Evolutionary conservation across 2,329 filamentous ascomycete species (phyloP).

Genomic region (Verticillium longisporum): DNA sequence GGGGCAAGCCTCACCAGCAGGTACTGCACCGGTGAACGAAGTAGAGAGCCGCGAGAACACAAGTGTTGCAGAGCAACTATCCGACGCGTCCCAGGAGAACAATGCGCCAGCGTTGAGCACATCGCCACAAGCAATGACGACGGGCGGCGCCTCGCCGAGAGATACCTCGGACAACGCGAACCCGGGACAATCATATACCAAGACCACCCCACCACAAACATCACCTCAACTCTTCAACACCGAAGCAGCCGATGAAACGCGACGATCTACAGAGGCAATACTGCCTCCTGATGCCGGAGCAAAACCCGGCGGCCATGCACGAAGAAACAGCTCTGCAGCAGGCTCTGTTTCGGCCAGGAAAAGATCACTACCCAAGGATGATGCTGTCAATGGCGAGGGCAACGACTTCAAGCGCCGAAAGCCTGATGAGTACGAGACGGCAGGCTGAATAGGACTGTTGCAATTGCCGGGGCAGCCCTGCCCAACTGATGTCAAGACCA

Average conservation of each 20-base stretch:
- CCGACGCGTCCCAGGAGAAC: background rate
- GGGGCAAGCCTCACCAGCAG: background rate
- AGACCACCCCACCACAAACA: background rate
- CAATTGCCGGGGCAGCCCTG: background rate
- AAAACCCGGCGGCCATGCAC: background rate
- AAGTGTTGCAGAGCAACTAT: background rate
- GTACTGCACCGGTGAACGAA: background rate
- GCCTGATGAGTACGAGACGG: background rate
- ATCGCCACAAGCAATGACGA: background rate
- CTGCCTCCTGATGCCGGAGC: background rate
- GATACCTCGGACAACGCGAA: background rate
- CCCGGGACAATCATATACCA: background rate
- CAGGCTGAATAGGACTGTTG: background rate
- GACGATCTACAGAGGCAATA: background rate
- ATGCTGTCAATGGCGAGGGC: background rate
- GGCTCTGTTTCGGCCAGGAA: conserved; percentile 1
- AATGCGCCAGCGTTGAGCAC: background rate
- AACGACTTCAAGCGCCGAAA: background rate
- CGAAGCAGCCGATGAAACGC: background rate
- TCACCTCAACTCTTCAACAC: background rate
- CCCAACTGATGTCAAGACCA: background rate
- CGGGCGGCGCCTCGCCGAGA: background rate
- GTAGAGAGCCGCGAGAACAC: background rate
- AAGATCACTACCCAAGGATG: background rate
- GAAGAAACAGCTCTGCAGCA: background rate